phyloP scores from a whole-genome alignment of 2,329 filamentous ascomycete genomes.

The Fusarium gaditjirri region DNA sequence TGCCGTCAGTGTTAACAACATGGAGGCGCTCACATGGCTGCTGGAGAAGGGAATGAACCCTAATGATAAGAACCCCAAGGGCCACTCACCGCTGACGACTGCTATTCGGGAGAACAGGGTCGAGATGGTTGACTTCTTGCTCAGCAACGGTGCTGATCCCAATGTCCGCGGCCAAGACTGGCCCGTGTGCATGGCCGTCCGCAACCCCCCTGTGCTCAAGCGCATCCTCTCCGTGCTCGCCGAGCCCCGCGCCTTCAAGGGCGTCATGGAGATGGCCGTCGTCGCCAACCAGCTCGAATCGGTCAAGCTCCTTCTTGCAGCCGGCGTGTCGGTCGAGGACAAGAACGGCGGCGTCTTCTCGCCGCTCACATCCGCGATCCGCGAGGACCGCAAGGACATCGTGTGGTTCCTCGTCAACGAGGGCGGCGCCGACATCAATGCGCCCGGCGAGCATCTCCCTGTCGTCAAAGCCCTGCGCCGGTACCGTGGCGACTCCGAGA shows the following conservation, averaged over 20 bases:
- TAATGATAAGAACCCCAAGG: constrained; percentile 68
- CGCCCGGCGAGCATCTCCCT: constrained; percentile 76
- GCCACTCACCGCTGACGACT: constrained; percentile 71
- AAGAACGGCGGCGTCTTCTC: constrained; percentile 79
- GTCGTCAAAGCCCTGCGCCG: constrained; percentile 75
- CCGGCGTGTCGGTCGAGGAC: constrained; percentile 75
- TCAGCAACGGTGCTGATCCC: constrained; percentile 69
- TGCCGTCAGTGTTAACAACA: constrained; percentile 70
- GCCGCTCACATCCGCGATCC: constrained; percentile 73
- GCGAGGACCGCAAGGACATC: constrained; percentile 70
- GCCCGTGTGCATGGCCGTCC: constrained; percentile 76
- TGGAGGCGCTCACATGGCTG: constrained; percentile 69
- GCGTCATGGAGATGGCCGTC: constrained; percentile 75
- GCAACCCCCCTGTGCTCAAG: constrained; percentile 67
- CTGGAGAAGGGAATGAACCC: constrained; percentile 68
- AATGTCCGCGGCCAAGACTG: constrained; percentile 74
- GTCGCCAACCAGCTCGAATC: constrained; percentile 73
- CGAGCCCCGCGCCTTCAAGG: constrained; percentile 71
- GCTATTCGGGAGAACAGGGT: constrained; percentile 70
- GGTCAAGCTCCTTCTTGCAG: constrained; percentile 71
- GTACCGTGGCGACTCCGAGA: constrained; percentile 65
- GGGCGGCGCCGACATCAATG: constrained; percentile 71
- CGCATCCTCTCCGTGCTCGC: constrained; percentile 67
- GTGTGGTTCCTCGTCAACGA: constrained; percentile 70
- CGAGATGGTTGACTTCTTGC: constrained; percentile 69